Conservation (phyloP, 139 green algal species). For the Volvox africanus region DNA sequence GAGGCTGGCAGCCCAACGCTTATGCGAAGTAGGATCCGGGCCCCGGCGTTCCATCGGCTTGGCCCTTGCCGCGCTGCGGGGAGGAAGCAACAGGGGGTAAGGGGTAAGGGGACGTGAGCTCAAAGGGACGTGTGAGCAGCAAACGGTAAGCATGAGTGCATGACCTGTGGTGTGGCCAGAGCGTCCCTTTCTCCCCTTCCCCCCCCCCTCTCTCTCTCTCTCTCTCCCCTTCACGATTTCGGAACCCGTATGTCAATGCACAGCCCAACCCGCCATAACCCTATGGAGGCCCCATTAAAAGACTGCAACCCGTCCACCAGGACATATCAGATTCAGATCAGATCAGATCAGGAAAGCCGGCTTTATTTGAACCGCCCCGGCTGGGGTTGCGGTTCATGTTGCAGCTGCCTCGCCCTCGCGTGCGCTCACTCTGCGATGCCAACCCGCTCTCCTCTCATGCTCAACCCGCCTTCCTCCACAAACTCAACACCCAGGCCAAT, state of each 20-base stretch:
- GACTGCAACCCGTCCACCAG: no score
- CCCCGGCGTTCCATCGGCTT: constrained; percentile 49
- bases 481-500: neutral
- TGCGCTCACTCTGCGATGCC: no score
- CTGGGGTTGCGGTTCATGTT: no score
- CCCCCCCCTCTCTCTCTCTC: neutral
- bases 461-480: no score
- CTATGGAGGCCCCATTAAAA: neutral
- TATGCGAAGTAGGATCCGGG: constrained; percentile 64
- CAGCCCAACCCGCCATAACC: neutral
- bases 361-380: no score
- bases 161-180: neutral
- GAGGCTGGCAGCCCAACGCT: neutral
- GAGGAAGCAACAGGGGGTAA: neutral
- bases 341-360: no score
- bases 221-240: neutral
- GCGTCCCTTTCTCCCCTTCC: neutral
- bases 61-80: constrained; percentile 32
- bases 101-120: neutral
- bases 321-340: no score
- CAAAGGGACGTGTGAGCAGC: neutral
- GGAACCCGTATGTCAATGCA: no score
- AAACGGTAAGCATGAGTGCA: neutral
- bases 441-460: no score
- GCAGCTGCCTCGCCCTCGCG: no score